Evolutionary conservation across 1,284 basidiomycete genomes (phyloP).

Genomic region (Irpex rosettiformis): DNA sequence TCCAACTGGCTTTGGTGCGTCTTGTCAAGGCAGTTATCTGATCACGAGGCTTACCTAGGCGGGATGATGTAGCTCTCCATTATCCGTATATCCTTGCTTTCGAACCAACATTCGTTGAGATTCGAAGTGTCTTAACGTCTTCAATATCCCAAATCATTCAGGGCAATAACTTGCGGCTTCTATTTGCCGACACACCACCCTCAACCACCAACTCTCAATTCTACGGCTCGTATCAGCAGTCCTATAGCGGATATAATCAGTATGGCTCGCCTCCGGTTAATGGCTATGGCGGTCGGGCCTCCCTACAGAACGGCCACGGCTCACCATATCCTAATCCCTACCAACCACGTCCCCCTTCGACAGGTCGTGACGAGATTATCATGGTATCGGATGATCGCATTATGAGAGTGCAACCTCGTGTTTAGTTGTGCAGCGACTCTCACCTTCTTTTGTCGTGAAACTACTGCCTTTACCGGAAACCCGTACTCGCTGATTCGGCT

Average conservation of each 20-base stretch:
- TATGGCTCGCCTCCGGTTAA: conserved; percentile 28
- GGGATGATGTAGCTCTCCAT: conserved; percentile 68
- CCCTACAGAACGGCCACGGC: conserved; percentile 37
- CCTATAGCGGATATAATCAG: conserved; percentile 31
- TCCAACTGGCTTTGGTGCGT: conserved; percentile 91
- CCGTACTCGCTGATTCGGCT: background rate
- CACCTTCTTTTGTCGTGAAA: background rate
- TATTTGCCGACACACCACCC: conserved; percentile 94
- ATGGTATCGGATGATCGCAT: conserved; percentile 80
- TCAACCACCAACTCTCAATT: conserved; percentile 55
- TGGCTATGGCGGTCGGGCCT: conserved; percentile 24
- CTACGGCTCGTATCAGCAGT: conserved; percentile 31
- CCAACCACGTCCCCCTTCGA: conserved; percentile 33
- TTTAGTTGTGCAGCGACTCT: background rate
- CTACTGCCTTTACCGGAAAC: background rate
- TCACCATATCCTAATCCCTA: conserved; percentile 32
- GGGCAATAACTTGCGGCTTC: conserved; percentile 81
- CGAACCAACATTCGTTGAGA: conserved; percentile 95
- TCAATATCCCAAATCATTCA: conserved; percentile 94
- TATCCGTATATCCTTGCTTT: conserved; percentile 98
- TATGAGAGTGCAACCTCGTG: conserved; percentile 52
- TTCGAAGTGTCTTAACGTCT: conserved; percentile 94
- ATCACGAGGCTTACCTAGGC: background rate
- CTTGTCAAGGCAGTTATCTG: background rate
- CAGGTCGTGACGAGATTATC: conserved; percentile 72